phyloP scores from a whole-genome alignment of 352 stramenopile species.

The Pythium scleroteichum region DNA sequence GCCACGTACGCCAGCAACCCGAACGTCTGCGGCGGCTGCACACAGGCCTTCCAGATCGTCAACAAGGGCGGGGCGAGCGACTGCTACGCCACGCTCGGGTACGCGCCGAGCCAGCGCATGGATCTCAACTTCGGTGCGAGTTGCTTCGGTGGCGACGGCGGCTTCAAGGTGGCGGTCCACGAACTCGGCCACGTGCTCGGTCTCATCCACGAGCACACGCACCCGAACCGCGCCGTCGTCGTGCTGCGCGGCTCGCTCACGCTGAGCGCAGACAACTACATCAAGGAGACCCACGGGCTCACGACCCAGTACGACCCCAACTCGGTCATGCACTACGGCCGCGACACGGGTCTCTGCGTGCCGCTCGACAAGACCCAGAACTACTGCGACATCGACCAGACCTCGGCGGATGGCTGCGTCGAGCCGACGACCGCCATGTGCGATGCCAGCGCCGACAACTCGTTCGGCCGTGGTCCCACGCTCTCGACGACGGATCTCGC shows the following conservation, averaged over 20 bases:
- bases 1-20: conserved; percentile 29
- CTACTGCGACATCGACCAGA: conserved; percentile 47
- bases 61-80: conserved; percentile 28
- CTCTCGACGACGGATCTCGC: conserved; percentile 21
- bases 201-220: conserved; percentile 51
- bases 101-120: conserved; percentile 38
- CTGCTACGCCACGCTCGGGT: conserved; percentile 49
- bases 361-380: conserved; percentile 28
- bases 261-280: conserved; percentile 54
- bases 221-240: conserved; percentile 44
- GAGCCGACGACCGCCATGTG: conserved; percentile 24
- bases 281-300: conserved; percentile 32
- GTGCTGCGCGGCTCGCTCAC: conserved; percentile 44
- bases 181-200: conserved; percentile 48
- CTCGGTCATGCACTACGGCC: conserved; percentile 52
- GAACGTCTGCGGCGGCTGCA: conserved; percentile 42
- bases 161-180: conserved; percentile 41
- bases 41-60: conserved; percentile 37
- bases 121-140: conserved; percentile 44
- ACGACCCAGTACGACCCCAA: conserved; percentile 36
- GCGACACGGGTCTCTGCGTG: conserved; percentile 44
- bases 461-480: conserved; percentile 17
- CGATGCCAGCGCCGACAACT: conserved; percentile 26
- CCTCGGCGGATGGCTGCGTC: conserved; percentile 27
- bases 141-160: conserved; percentile 46